These are phyloP conservation scores for Penicillium sp. DNA, from an alignment of 2,329 filamentous ascomycete species.

Conservation along the genomic window DNA sequence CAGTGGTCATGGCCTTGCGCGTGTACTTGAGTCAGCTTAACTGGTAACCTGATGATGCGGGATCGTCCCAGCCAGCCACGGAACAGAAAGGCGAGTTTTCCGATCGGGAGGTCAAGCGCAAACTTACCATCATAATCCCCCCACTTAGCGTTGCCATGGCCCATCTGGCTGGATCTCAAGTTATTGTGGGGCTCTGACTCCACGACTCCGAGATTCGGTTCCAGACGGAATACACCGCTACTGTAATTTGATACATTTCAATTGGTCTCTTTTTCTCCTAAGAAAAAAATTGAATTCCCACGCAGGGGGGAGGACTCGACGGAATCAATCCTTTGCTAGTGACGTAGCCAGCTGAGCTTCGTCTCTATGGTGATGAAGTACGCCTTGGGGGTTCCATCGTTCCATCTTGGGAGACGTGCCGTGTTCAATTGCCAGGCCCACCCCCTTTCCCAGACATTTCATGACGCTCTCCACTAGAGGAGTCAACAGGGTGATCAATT, in stretches of 20 bases:
- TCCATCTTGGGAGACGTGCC: background rate
- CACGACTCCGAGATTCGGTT: slow-evolving; percentile 10
- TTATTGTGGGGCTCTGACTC: slow-evolving; percentile 12
- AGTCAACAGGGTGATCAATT: slow-evolving; percentile 17
- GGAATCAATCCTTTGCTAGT: background rate
- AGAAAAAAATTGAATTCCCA: background rate
- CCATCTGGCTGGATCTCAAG: slow-evolving; percentile 16
- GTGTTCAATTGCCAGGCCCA: slow-evolving; percentile 13
- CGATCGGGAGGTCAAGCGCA: slow-evolving; percentile 1
- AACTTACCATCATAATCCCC: background rate
- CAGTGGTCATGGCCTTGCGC: background rate
- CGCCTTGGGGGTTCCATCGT: background rate
- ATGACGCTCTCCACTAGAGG: slow-evolving; percentile 2
- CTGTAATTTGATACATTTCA: slow-evolving; percentile 2
- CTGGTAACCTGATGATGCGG: slow-evolving; percentile 3
- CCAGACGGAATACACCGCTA: slow-evolving; percentile 18
- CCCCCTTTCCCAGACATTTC: slow-evolving; percentile 12
- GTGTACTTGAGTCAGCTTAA: background rate
- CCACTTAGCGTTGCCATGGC: slow-evolving; percentile 7
- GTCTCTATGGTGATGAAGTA: background rate
- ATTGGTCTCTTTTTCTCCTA: background rate
- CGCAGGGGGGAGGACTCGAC: background rate
- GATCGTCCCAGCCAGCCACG: slow-evolving; percentile 19
- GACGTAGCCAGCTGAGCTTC: background rate
- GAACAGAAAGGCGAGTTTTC: background rate